Conservation (phyloP, 345 rosid species). For the Alliaria petiolata region DNA sequence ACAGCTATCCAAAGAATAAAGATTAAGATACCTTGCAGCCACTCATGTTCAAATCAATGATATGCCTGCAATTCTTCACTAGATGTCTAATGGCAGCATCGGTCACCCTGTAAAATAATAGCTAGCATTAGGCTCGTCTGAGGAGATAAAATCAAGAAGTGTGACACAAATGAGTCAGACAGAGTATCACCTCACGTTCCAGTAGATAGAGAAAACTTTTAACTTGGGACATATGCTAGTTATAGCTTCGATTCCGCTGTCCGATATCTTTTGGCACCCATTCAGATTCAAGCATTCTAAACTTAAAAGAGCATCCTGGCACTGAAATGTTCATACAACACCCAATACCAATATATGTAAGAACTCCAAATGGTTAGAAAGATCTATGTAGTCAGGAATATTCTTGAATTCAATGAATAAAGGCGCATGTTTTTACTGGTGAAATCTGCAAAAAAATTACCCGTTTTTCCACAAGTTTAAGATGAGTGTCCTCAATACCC, state of each 20-base stretch:
- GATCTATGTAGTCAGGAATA: not conserved
- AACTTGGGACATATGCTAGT: constrained; percentile 57
- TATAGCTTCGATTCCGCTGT: constrained; percentile 71
- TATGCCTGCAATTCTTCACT: constrained; percentile 57
- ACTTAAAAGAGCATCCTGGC: constrained; percentile 43
- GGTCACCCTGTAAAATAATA: constrained; percentile 52
- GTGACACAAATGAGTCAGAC: not conserved
- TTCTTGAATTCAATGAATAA: not conserved
- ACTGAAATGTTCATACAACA: constrained; percentile 41
- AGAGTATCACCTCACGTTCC: constrained; percentile 81
- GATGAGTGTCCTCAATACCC: constrained; percentile 70
- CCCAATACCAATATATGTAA: not conserved
- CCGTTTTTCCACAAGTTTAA: constrained; percentile 50
- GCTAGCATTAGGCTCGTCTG: constrained; percentile 1
- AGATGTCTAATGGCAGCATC: constrained; percentile 58
- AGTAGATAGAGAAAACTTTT: constrained; percentile 76
- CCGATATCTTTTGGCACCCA: constrained; percentile 94
- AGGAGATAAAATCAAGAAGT: not conserved
- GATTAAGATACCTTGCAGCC: constrained; percentile 77
- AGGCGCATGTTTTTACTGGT: not conserved
- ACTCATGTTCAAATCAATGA: constrained; percentile 77
- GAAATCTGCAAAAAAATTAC: constrained; percentile 30
- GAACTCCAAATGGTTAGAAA: too few relatives aligned
- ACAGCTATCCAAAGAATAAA: constrained; percentile 4
- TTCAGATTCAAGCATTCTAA: constrained; percentile 81